Evolutionary conservation across 495 filamentous ascomycete species (phyloP), one percentile per base, ranked within the genome.

Genomic region (Penicillium subrubescens): DNA sequence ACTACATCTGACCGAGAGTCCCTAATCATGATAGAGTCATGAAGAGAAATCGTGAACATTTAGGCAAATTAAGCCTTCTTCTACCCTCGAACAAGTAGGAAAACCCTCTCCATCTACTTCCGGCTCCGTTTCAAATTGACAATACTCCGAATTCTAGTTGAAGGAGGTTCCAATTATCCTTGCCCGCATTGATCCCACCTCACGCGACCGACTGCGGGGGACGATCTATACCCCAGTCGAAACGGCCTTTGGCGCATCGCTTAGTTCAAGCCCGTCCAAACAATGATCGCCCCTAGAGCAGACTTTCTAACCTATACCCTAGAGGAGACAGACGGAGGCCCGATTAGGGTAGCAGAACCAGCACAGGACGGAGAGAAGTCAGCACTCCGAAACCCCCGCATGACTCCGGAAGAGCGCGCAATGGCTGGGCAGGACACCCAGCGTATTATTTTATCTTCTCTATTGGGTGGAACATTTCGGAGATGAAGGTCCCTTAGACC

Each of bases 401-500:
- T 67, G 48, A 25, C 33, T 44, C 46, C 34, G 60, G 33, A 64
- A 35, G 50, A 15, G 27, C 33, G 29, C 59, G 65, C 19, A 71
- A 67, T 67, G 61, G 68, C 60, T 39, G 63, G 58, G 48, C 29
- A 12, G 6, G 23, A 63, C 19, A 15, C 41, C 62, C 51, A 25
- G 44, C 10, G 55, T 34, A 33, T 39, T 15, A 39, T 15, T 43
- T 63, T 54, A 64, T 67, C 35, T 39, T 39, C 35, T 39, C 35
- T 12, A 73, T 73, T 71, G 71, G 68, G 60, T 67, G 63, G 66
- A 62, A 64, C n/a, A 43, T 60, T 10, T 61, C 71, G 71, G 71
- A 73, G 54, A 60, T 57, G 46, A 65, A 12, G 12, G 35, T 39
- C 11, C 35, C 12, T 12, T 4, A 11, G 34, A 25, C 50, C 44